phyloP scores from a whole-genome alignment of 257 asterid species.

The Petunia axillaris region DNA sequence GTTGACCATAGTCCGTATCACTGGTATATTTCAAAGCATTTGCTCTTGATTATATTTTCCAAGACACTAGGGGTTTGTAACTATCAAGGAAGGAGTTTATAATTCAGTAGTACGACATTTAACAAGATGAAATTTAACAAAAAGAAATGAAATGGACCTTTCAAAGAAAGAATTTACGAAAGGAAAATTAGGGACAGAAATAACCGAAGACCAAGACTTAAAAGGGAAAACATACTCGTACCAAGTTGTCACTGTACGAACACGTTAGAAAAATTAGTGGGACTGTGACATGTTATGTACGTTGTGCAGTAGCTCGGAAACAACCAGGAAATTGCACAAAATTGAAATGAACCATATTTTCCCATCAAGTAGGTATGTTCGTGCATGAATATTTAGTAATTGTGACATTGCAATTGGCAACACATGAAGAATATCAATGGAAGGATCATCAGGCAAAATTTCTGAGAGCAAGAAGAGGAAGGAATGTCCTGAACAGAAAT shows the following conservation, averaged over 20 bases:
- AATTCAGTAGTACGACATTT: no score
- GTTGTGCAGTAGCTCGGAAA: background rate
- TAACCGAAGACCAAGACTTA: slow-evolving; percentile 21
- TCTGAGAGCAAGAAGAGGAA: slow-evolving; percentile 6
- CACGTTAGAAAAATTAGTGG: background rate
- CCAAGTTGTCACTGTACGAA: background rate
- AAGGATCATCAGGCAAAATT: background rate
- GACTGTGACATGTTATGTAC: background rate
- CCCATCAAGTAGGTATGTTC: background rate
- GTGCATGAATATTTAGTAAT: background rate
- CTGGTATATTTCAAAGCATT: slow-evolving; percentile 11
- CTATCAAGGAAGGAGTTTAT: background rate
- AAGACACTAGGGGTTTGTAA: background rate
- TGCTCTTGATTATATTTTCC: background rate
- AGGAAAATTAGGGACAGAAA: background rate
- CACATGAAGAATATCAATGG: background rate
- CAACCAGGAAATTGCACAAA: slow-evolving; percentile 3
- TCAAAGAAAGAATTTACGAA: background rate
- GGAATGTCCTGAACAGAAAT: background rate
- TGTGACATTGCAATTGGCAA: background rate
- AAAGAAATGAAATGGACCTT: background rate
- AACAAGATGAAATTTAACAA: background rate
- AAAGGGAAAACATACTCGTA: background rate
- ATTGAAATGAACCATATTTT: background rate
- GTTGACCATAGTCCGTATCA: background rate